A percentile compares a stretch with the other conserved stretches of the same genome.
Evolutionary conservation across 805 yeast species (phyloP).

Genomic region (Ogataea philodendri): DNA sequence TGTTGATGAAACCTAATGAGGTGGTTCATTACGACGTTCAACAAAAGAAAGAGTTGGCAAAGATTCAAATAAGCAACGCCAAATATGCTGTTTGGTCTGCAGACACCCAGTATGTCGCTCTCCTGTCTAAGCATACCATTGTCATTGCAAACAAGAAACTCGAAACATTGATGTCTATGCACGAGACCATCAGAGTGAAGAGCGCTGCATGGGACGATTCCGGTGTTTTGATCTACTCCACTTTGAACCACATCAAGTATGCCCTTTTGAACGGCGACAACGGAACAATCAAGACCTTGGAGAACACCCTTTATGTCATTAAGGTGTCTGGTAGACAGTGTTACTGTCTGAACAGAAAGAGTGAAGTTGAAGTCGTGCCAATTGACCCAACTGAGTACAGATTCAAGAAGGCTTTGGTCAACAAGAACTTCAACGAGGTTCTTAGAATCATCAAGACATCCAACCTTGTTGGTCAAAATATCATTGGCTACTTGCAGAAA

Average conservation of each 20-base stretch:
- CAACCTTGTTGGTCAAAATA: conserved; percentile 94
- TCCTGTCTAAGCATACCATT: conserved; percentile 88
- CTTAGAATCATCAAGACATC: conserved; percentile 83
- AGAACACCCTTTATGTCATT: conserved; percentile 79
- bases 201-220: conserved; percentile 97
- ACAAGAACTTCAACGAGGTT: conserved; percentile 88
- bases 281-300: conserved; percentile 92
- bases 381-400: conserved; percentile 98
- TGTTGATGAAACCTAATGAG: conserved; percentile 66
- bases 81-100: conserved; percentile 88
- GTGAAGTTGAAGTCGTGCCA: conserved; percentile 70
- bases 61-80: conserved; percentile 68
- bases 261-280: conserved; percentile 89
- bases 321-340: conserved; percentile 68
- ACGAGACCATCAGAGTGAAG: conserved; percentile 94
- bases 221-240: conserved; percentile 87
- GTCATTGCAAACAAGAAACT: conserved; percentile 80
- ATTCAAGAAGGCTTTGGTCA: conserved; percentile 89
- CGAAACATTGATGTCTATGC: conserved; percentile 78
- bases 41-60: conserved; percentile 76
- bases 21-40: conserved; percentile 89
- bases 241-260: conserved; percentile 94
- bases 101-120: conserved; percentile 84
- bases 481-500: conserved; percentile 90
- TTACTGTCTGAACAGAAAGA: conserved; percentile 80